These are phyloP conservation scores for Irpex sp. DNA, from an alignment of 1,284 basidiomycete genomes.

Conservation along the genomic window DNA sequence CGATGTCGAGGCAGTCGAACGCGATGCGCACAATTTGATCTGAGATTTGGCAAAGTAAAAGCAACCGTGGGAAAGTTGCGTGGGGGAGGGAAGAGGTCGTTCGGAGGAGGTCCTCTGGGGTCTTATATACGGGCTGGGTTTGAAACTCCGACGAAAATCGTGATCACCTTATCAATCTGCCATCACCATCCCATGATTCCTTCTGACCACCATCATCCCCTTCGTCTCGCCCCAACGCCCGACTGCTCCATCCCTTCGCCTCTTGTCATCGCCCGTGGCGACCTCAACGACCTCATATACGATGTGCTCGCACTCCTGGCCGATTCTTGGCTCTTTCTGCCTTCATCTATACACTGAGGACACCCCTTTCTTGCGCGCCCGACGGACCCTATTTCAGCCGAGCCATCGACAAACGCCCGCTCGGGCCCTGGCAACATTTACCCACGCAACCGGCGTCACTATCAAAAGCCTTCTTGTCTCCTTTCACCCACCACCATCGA, in stretches of 20 bases:
- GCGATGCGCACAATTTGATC: constrained; percentile 1
- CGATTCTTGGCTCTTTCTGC: background rate
- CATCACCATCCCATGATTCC: constrained; percentile 15
- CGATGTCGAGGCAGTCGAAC: constrained; percentile 2
- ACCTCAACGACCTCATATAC: background rate
- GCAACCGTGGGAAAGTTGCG: constrained; percentile 30
- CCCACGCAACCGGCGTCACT: background rate
- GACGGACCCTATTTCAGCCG: background rate
- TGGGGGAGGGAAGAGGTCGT: constrained; percentile 16
- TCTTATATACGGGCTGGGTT: constrained; percentile 28
- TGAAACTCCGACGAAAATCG: constrained; percentile 29
- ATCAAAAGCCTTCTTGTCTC: background rate
- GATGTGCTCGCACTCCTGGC: background rate
- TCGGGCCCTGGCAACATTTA: background rate
- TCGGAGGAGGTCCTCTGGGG: constrained; percentile 10
- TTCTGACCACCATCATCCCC: constrained; percentile 14
- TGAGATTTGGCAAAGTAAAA: constrained; percentile 16
- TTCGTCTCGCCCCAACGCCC: background rate
- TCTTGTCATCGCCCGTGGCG: background rate
- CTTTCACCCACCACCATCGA: background rate
- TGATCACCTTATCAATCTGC: constrained; percentile 15
- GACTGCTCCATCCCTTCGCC: background rate
- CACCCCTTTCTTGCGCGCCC: background rate
- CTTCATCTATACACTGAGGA: background rate
- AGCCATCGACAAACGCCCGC: background rate